Evolutionary conservation across 2,329 filamentous ascomycete genomes (phyloP), one percentile per base, ranked within the genome.

Genomic region (Colletotrichum cordylinicola): DNA sequence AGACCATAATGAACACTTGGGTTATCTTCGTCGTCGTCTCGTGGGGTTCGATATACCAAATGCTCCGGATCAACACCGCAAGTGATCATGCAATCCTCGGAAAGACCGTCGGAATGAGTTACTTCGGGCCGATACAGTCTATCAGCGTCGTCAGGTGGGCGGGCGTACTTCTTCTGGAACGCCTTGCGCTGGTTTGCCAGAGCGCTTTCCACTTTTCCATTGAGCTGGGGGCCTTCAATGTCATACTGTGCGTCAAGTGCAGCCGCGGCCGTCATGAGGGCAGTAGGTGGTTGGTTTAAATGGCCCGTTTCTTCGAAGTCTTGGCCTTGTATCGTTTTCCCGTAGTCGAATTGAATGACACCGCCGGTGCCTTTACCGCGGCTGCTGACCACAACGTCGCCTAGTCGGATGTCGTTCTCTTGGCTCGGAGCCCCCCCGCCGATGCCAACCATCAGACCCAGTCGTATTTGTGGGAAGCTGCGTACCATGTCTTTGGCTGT

Each of bases 401-500:
- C 79, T 0, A 80, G 77, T 1, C 78, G 71, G 3, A 80, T 72
- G 10, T 78, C 61, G 15, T 31, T 80, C 5, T 27, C 43, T 4
- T 37, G 27, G 3, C 80, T 79, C 0, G 79, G 81, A 3, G 76
- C 80, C 1, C 78, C 81, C 7, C 79, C 80, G 9, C 82, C 81
- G 0, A 48, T 4, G 4, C 43, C 43, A 0, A 82, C 81, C 61
- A 82, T 77, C 5, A 82, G 52, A 0, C 78, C 74, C 1, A 76
- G 2, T 0, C 35, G 67, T 2, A 70, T 1, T 2, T 52, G 18
- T 1, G 35, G 55, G 13, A 70, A 35, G 6, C 52, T 85, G 69
- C 76, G 82, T 4, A 82, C 61, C 79, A 85, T 81, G 35, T 81
- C 70, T 9, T 62, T 76, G 0, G 80, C 83, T 4, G 82, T 82